Base-by-base conservation (phyloP, 2,329 filamentous ascomycete species). In the Cladosporium sp. region DNA sequence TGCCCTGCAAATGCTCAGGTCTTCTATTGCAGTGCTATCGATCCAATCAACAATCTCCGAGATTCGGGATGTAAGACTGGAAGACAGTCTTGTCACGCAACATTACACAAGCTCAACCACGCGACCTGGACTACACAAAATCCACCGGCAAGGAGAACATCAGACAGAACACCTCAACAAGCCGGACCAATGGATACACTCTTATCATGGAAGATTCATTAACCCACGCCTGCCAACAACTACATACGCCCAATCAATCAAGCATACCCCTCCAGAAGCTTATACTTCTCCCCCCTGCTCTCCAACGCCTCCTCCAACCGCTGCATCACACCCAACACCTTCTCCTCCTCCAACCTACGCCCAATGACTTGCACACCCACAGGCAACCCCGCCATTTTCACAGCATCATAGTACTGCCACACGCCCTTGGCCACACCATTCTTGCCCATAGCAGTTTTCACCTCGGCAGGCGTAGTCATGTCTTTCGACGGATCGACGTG, bases 291-390 rank as follows among this genome's bases (percentile, higher is more conserved):
- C 5, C 84, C 83, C 34, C 79, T 75, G 66, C 78, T 78, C 58
- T 86, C 89, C 25, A 97, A 77, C 0, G 90, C 90, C 67, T 88
- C 85, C 77, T 97, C 92, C 2, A 97, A 83, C 63, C 85, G 84
- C 78, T 89, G 84, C 92, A 96, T 96, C 16, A 90, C 83, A 0
- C 89, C 87, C 58, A 97, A 79, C 0, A 96, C 91, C 80, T 94
- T 95, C 79, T 97, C 92, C 76, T 97, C 93, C 74, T 95, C 89
- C 71, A 96, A 79, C 39, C 92, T 83, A 49, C 89, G 83, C 0
- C 92, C 92, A 0, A 96, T 89, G 26, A 96, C 83, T 77, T 97
- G 93, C 8, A 97, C 88, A 0, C 87, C 93, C 0, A 96, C 92
- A 0, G 94, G 94, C 48, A 97, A 80, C 0, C 93, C 93, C 56